phyloP scores from a whole-genome alignment of 1,284 basidiomycete genomes.

The Pyrrhoderma noxium region DNA sequence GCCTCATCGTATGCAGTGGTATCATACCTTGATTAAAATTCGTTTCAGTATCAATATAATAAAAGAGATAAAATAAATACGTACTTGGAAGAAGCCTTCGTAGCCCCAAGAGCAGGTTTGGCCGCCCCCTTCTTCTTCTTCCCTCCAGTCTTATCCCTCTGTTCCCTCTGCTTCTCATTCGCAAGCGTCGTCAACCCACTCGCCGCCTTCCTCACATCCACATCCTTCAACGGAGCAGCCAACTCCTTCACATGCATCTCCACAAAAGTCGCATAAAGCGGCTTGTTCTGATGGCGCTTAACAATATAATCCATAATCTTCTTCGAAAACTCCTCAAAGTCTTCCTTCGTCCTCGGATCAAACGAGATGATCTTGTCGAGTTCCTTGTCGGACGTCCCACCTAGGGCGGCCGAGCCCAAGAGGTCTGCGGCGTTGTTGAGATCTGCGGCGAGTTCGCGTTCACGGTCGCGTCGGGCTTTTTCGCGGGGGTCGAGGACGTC shows the following conservation, averaged over 20 bases:
- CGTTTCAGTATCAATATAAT: background rate
- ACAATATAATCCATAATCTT: conserved; percentile 68
- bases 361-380: conserved; percentile 64
- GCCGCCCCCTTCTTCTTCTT: conserved; percentile 79
- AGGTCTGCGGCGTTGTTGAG: conserved; percentile 76
- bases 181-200: conserved; percentile 76
- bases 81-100: conserved; percentile 57
- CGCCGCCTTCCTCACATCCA: conserved; percentile 84
- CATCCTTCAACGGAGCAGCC: conserved; percentile 70
- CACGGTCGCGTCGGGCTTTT: conserved; percentile 67
- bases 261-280: conserved; percentile 74
- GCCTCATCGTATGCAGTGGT: conserved; percentile 78
- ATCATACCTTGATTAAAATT: conserved; percentile 48
- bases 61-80: conserved; percentile 24
- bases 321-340: conserved; percentile 69
- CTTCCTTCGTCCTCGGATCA: conserved; percentile 79
- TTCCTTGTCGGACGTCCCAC: conserved; percentile 65
- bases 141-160: conserved; percentile 75
- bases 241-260: conserved; percentile 75
- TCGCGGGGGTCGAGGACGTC: conserved; percentile 74
- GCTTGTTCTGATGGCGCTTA: conserved; percentile 71
- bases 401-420: conserved; percentile 63
- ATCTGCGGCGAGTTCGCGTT: conserved; percentile 79
- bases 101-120: conserved; percentile 72
- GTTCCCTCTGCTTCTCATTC: conserved; percentile 91